Base-by-base conservation (phyloP, 495 filamentous ascomycete species). In the Xylaria acuta region DNA sequence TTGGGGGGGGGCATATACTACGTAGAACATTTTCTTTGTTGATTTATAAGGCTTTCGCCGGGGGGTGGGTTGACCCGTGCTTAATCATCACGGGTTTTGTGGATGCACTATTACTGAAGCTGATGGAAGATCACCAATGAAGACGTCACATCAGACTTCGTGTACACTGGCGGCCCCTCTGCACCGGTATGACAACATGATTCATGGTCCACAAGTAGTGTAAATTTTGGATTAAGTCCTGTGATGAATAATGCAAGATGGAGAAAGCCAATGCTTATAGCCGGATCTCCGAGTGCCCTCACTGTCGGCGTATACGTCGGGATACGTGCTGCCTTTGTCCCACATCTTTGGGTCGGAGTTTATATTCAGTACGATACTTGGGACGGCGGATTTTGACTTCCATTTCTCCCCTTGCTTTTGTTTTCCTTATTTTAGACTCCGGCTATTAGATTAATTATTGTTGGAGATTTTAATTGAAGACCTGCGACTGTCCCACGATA, bases 191-290 rank as follows among this genome's bases (percentile, higher is more conserved):
- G 65, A 67, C 65, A 36, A 67, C 49, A 54, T 56, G 65, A 54
- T 54, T 67, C 64, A 40, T n/a, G 45, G n/a, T 40, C 64, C 64
- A 67, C 64, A 64, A 8, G 20, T 25, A 64, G 38, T 49, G 14
- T 18, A 14, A 43, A 12, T 32, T 32, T 65, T 47, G 40, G 16
- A n/a, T n/a, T n/a, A n/a, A n/a, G n/a, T n/a, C 34, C 9, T 32
- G 9, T 16, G 64, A 67, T 67, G 64, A 67, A 56, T 67, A 67
- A 67, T 67, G 14, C 34, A 20, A 16, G 6, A 67, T 56, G 65
- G 32, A 56, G 65, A 67, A 54, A 43, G 43, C 32, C 11, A 20
- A 12, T n/a, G 20, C 22, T 67, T 54, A 25, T 43, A 41, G n/a
- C 65, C 27, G 53, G 3, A 56, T 56, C 53, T 56, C 53, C 53